Percentiles rank a stretch among this genome's conserved stretches.
phyloP scores from a whole-genome alignment of 2,329 filamentous ascomycete genomes.

The Fusarium sp. region DNA sequence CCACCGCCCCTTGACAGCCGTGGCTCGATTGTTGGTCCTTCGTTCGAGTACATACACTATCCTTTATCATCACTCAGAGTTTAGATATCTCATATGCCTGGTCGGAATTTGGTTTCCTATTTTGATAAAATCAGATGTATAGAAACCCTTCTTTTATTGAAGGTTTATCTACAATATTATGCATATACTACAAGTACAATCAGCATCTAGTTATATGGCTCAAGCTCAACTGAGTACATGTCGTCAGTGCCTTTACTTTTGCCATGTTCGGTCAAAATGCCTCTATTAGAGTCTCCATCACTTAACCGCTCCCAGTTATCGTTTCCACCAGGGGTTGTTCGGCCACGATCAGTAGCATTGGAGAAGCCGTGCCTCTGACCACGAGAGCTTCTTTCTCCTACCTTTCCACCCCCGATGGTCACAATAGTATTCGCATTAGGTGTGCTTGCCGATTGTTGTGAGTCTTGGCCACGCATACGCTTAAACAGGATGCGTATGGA shows the following conservation, averaged over 20 bases:
- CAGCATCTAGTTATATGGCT: not conserved
- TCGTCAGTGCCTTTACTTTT: constrained; percentile 4
- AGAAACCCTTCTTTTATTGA: too few relatives aligned
- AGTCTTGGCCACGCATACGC: not conserved
- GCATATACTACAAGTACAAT: too few relatives aligned
- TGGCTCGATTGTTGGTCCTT: too few relatives aligned
- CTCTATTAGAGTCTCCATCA: constrained; percentile 1
- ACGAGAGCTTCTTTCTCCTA: not conserved
- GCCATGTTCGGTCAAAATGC: not conserved
- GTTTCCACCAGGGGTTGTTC: not conserved
- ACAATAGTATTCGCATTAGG: not conserved
- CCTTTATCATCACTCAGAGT: too few relatives aligned
- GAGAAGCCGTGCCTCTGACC: not conserved
- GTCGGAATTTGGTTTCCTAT: too few relatives aligned
- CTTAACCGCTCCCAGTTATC: not conserved
- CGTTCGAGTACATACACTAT: too few relatives aligned
- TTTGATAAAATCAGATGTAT: too few relatives aligned
- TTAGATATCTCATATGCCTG: too few relatives aligned
- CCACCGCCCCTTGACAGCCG: too few relatives aligned
- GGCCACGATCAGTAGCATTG: not conserved
- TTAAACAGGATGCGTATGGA: not conserved
- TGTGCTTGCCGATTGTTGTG: not conserved
- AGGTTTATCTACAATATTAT: too few relatives aligned
- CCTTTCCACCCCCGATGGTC: not conserved
- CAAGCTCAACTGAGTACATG: constrained; percentile 3